A percentile compares a stretch with the other conserved stretches of the same genome.
Conservation (phyloP, 306 rosid species). For the Astragalus glycyphyllos region DNA sequence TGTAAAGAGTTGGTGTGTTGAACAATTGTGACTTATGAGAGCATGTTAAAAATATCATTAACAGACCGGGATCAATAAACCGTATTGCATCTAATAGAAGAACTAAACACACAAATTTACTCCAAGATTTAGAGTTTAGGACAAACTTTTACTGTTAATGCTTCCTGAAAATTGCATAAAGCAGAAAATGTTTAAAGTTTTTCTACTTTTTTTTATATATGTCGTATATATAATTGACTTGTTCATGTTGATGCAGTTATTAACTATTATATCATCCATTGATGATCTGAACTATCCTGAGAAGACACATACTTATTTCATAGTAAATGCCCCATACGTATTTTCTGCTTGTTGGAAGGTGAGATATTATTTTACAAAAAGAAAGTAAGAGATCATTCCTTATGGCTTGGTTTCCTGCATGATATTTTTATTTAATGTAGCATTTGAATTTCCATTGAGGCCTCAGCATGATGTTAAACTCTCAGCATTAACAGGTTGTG, state of each 20-base stretch:
- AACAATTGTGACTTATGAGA: conserved; percentile 6
- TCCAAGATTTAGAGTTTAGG: neutral
- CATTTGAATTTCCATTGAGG: conserved; percentile 33
- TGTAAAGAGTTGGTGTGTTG: conserved; percentile 24
- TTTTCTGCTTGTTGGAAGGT: conserved; percentile 99
- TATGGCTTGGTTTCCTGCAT: conserved; percentile 29
- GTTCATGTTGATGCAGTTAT: conserved; percentile 64
- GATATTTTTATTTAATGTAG: conserved; percentile 27
- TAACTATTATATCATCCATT: conserved; percentile 80
- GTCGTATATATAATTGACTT: conserved; percentile 19
- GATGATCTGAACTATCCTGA: conserved; percentile 98
- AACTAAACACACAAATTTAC: neutral
- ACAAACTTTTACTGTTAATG: conserved; percentile 1
- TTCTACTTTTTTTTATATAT: conserved; percentile 2
- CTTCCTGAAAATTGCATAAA: conserved; percentile 8
- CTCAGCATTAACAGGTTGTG: conserved; percentile 70
- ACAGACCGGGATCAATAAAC: conserved; percentile 13
- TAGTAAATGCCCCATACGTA: conserved; percentile 84
- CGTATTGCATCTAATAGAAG: conserved; percentile 20
- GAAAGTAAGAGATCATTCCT: conserved; percentile 26
- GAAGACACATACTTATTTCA: conserved; percentile 82
- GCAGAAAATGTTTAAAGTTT: neutral
- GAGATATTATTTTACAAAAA: conserved; percentile 29
- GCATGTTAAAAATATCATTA: conserved; percentile 29
- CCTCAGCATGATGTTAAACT: conserved; percentile 38